phyloP scores from a whole-genome alignment of 495 filamentous ascomycete genomes.

The Aspergillus baeticus region DNA sequence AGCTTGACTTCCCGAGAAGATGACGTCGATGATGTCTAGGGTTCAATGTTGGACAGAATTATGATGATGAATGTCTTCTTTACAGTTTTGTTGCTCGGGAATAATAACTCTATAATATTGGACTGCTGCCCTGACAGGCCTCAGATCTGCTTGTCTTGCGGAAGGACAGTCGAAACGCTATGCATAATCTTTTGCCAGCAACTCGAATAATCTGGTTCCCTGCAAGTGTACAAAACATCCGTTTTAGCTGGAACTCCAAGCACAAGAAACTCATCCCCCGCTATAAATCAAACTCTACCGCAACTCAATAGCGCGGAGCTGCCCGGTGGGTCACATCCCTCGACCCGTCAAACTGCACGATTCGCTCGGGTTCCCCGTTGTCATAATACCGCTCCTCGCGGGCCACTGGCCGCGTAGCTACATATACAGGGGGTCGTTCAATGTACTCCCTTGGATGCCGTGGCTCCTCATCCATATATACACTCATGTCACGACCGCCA shows the following conservation, averaged over 20 bases:
- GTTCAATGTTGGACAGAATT: background rate
- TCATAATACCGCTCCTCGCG: constrained; percentile 42
- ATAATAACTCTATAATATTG: too few species aligned
- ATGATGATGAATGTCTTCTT: background rate
- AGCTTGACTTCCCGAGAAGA: background rate
- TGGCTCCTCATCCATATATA: constrained; percentile 40
- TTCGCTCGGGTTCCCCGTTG: constrained; percentile 29
- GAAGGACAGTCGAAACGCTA: too few species aligned
- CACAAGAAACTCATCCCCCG: background rate
- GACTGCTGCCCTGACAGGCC: too few species aligned
- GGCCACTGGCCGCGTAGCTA: constrained; percentile 24
- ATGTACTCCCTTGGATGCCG: constrained; percentile 40
- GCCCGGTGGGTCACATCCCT: constrained; percentile 31
- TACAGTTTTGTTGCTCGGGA: too few species aligned
- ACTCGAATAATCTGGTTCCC: background rate
- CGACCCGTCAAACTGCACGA: constrained; percentile 28
- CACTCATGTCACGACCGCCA: constrained; percentile 37
- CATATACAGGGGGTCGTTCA: constrained; percentile 39
- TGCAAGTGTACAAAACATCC: background rate
- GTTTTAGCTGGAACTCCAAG: background rate
- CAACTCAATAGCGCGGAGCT: constrained; percentile 27
- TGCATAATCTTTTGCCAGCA: background rate
- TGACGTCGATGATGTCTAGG: constrained; percentile 2
- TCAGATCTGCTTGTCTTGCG: too few species aligned
- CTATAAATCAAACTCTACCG: background rate